These are phyloP conservation scores for Daldinia vernicosa DNA, from an alignment of 495 filamentous ascomycete genomes.

Conservation along the genomic window DNA sequence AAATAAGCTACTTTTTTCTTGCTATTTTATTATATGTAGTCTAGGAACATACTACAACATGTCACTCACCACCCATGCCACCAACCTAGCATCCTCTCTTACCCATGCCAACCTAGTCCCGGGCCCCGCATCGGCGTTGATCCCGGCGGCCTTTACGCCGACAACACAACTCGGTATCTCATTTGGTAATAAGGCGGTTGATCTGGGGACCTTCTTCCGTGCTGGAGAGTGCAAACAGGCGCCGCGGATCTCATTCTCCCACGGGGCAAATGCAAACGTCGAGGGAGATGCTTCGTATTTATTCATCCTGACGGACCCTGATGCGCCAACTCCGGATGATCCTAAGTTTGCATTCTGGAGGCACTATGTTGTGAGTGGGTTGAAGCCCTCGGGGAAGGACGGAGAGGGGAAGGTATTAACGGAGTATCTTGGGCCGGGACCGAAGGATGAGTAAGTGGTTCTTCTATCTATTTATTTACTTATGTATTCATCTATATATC, in stretches of 20 bases:
- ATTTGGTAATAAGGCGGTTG: conserved; percentile 29
- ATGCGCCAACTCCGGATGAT: conserved; percentile 46
- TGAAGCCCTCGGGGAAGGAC: conserved; percentile 19
- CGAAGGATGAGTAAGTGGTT: conserved; percentile 41
- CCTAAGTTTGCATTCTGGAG: conserved; percentile 47
- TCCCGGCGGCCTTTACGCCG: conserved; percentile 38
- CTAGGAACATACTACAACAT: neutral
- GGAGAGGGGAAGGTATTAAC: conserved; percentile 22
- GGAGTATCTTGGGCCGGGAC: conserved; percentile 43
- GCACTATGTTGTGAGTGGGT: conserved; percentile 40
- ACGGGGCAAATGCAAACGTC: conserved; percentile 13
- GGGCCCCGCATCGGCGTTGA: conserved; percentile 35
- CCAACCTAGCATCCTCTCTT: conserved; percentile 29
- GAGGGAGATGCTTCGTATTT: conserved; percentile 25
- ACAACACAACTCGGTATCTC: conserved; percentile 31
- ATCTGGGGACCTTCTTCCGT: conserved; percentile 41
- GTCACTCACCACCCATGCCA: conserved; percentile 18
- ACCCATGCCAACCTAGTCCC: conserved; percentile 34
- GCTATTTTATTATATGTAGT: neutral
- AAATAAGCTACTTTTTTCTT: neutral
- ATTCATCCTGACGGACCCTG: conserved; percentile 41
- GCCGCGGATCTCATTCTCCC: conserved; percentile 34
- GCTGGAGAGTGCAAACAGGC: conserved; percentile 33
- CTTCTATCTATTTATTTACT: neutral
- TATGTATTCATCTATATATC: neutral